Conservation (phyloP, 2,329 filamentous ascomycete species). For the Zasmidium angulare region DNA sequence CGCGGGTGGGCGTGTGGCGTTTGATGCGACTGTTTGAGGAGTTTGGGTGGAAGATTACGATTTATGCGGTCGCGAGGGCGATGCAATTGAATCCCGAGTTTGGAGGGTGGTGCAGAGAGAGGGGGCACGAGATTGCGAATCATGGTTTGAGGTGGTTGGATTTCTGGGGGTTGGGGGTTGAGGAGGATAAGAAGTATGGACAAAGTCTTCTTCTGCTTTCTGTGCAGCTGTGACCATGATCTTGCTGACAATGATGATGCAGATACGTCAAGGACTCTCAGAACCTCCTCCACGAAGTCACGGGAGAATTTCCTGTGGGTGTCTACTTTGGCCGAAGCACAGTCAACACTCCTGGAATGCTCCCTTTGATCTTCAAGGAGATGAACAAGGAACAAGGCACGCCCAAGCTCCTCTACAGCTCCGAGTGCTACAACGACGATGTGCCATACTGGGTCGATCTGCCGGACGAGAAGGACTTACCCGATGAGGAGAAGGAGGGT, state of each 20-base stretch:
- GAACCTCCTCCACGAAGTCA: constrained; percentile 40
- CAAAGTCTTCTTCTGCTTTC: background rate
- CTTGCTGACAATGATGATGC: background rate
- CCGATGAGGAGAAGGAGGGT: constrained; percentile 38
- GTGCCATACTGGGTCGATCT: constrained; percentile 58
- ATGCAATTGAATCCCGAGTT: constrained; percentile 44
- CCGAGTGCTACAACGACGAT: constrained; percentile 56
- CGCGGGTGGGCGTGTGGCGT: constrained; percentile 40
- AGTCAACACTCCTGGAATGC: constrained; percentile 47
- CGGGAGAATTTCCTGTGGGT: constrained; percentile 49
- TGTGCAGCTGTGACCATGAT: background rate
- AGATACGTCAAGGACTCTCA: constrained; percentile 43
- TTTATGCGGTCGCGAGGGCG: constrained; percentile 43
- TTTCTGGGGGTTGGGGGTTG: constrained; percentile 42
- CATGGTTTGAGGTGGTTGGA: constrained; percentile 48
- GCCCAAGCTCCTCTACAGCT: constrained; percentile 48
- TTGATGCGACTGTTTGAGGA: constrained; percentile 44
- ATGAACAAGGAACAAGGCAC: constrained; percentile 42
- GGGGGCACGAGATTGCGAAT: constrained; percentile 43
- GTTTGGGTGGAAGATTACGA: constrained; percentile 45
- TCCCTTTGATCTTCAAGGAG: constrained; percentile 53
- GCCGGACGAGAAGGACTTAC: constrained; percentile 46
- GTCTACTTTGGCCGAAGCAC: constrained; percentile 53
- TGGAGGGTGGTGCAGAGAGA: constrained; percentile 41
- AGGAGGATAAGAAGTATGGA: constrained; percentile 50